Base-by-base conservation (phyloP, 805 yeast species). In the Yamadazyma scolyti region DNA sequence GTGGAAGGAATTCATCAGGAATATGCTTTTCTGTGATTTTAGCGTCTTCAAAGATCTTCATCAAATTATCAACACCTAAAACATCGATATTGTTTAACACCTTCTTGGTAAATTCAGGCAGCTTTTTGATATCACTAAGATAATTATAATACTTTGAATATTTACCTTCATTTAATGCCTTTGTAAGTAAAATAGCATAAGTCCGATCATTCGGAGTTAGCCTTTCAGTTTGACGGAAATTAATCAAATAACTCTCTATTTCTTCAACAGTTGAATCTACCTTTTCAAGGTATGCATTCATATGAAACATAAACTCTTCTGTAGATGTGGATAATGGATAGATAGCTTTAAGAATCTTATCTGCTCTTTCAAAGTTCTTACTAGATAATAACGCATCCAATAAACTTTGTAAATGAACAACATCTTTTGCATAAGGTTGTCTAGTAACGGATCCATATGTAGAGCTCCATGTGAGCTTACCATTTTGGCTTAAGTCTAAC, bases 331-430 rank as follows among this genome's bases (percentile, higher is more conserved):
- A 53, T 13, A 77, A 54, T 13, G 75, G 74, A 29, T 77, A 69
- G 27, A 86, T 63, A 3, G 88, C 79, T 32, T 68, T 64, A 23
- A 87, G 56, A 13, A 86, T 77, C 15, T 79, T 61, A 41, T 75
- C 77, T 0, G 95, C 95, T 47, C 96, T 67, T 14, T 69, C 73
- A 43, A 70, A 73, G 48, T 83, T 82, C 31, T 71, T 70, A 20
- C 82, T 72, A 25, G 77, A 74, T 19, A 87, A 49, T 42, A 89
- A 80, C 0, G 93, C 90, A 45, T 87, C 95, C 23, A 86, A 65
- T 20, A 87, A 57, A 3, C 89, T 74, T 78, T 89, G 87, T 12
- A 82, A 64, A 45, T 81, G 81, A 31, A 68, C 63, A n/a, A 75
- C 71, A 40, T 77, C 81, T 48, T 71, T 73, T 5, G 82, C 69